Evolutionary conservation across 2,329 filamentous ascomycete species (phyloP).

Genomic region (Penicillium polonicum): DNA sequence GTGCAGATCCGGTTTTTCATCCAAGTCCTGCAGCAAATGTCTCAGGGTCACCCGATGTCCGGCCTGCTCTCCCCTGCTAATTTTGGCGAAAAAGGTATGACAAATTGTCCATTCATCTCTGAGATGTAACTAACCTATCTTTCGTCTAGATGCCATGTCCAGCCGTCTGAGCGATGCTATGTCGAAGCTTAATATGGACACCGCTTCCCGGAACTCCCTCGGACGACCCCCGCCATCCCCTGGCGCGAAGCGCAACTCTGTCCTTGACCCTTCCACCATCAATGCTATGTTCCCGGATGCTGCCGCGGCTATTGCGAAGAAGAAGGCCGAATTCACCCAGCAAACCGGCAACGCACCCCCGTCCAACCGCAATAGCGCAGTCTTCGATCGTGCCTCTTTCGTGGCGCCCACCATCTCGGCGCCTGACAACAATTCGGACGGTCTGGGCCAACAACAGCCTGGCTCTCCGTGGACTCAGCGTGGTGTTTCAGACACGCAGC

Average conservation of each 20-base stretch:
- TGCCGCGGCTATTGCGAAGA: conserved; percentile 94
- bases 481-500: conserved; percentile 49
- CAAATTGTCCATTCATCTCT: background rate
- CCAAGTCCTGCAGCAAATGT: conserved; percentile 98
- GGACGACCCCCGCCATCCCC: conserved; percentile 75
- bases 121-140: conserved; percentile 11
- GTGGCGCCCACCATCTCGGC: conserved; percentile 72
- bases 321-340: conserved; percentile 96
- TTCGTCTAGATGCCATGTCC: conserved; percentile 80
- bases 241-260: conserved; percentile 84
- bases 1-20: conserved; percentile 99
- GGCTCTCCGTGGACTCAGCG: conserved; percentile 75
- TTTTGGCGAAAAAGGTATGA: conserved; percentile 84
- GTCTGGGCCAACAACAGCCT: conserved; percentile 64
- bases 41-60: conserved; percentile 96
- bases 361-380: conserved; percentile 88
- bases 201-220: conserved; percentile 77
- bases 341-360: conserved; percentile 86
- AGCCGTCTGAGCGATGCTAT: conserved; percentile 94
- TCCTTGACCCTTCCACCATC: conserved; percentile 88
- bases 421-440: conserved; percentile 62
- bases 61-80: conserved; percentile 90
- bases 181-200: conserved; percentile 85
- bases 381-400: conserved; percentile 71
- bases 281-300: conserved; percentile 99